Percentiles rank a stretch among this genome's conserved stretches.
Evolutionary conservation across 2,329 filamentous ascomycete species (phyloP).

Genomic region (Colletotrichum lupini): DNA sequence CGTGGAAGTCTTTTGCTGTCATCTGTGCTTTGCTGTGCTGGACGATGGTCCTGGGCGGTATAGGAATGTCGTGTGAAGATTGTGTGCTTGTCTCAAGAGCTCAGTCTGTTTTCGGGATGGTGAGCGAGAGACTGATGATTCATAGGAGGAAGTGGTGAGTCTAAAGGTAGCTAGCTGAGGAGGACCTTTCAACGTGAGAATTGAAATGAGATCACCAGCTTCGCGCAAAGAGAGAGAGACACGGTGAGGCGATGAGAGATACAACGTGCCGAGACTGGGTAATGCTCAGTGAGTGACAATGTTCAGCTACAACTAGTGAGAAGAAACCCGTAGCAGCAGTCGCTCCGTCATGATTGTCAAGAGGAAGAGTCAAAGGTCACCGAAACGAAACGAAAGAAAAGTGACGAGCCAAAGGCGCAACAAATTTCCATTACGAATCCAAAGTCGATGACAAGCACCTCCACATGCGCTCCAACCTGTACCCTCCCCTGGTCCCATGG

Average conservation of each 20-base stretch:
- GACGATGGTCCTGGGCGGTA: not conserved
- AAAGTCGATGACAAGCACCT: constrained; percentile 32
- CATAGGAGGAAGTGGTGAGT: not conserved
- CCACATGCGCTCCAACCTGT: constrained; percentile 27
- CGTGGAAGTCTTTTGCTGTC: not conserved
- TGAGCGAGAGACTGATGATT: not conserved
- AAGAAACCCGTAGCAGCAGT: not conserved
- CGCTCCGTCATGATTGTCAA: not conserved
- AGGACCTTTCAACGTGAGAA: not conserved
- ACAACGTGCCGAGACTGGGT: not conserved
- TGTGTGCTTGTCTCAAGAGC: not conserved
- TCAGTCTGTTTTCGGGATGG: not conserved
- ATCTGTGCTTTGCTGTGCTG: constrained; percentile 1
- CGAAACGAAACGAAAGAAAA: not conserved
- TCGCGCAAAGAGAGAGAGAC: not conserved
- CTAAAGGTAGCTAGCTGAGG: not conserved
- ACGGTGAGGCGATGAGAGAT: not conserved
- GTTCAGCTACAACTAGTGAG: not conserved
- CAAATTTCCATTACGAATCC: constrained; percentile 19
- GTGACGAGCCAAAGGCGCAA: not conserved
- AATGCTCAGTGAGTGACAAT: not conserved
- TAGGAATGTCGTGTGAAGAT: not conserved
- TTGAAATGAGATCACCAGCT: not conserved
- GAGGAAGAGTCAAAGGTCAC: not conserved
- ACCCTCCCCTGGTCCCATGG: constrained; percentile 13